Conservation (phyloP, 2,329 filamentous ascomycete genomes). For the Cladorrhinum sp. region DNA sequence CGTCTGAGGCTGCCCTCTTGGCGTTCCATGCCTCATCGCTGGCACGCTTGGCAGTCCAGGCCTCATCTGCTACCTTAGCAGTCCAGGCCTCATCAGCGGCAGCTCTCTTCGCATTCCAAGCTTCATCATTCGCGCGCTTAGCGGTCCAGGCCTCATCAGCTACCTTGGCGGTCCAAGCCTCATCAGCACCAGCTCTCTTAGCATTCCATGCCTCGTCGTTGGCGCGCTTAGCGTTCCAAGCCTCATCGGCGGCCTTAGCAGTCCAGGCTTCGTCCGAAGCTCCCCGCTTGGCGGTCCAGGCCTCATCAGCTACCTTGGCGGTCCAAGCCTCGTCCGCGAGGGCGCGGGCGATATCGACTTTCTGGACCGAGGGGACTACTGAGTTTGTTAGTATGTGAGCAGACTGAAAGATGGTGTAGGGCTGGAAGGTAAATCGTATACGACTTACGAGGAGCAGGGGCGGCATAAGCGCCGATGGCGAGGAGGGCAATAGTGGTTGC, state of each 20-base stretch:
- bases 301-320: not conserved
- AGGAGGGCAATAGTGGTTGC: conserved; percentile 4
- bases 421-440: not conserved
- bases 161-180: not conserved
- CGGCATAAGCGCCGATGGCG: conserved; percentile 1
- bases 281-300: not conserved
- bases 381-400: not conserved
- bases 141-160: not conserved
- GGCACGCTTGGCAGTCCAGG: not conserved
- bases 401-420: no score
- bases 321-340: not conserved
- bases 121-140: not conserved
- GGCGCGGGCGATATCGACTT: not conserved
- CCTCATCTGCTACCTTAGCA: not conserved
- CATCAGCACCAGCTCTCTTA: not conserved
- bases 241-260: not conserved
- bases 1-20: not conserved
- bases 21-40: conserved; percentile 2
- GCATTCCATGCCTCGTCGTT: not conserved
- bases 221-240: not conserved
- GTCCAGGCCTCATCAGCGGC: not conserved
- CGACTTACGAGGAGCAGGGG: conserved; percentile 1
- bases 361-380: conserved; percentile 1
- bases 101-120: not conserved
- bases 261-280: not conserved